Conservation (phyloP, 1,284 basidiomycete genomes). For the Tilletia horrida region DNA sequence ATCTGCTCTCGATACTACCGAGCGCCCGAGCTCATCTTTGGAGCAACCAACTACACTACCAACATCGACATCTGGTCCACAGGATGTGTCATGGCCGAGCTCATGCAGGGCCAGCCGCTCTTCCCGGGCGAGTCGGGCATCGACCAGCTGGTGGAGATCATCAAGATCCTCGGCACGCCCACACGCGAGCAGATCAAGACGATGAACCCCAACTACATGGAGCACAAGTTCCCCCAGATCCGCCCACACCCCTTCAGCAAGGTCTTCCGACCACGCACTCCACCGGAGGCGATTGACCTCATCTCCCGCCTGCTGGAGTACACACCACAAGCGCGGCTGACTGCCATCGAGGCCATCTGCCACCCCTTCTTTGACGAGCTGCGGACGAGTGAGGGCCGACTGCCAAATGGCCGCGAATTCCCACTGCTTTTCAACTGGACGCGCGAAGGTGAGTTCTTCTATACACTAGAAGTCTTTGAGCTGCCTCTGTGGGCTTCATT, state of each 20-base stretch:
- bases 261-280: conserved; percentile 97
- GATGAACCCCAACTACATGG: conserved; percentile 99
- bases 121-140: conserved; percentile 99
- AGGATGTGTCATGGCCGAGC: conserved; percentile 98
- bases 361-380: conserved; percentile 98
- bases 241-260: conserved; percentile 68
- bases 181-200: conserved; percentile 99
- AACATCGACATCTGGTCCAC: conserved; percentile 99
- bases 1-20: conserved; percentile 99
- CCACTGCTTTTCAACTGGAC: conserved; percentile 94
- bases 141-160: conserved; percentile 98
- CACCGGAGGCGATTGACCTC: conserved; percentile 90
- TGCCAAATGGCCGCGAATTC: conserved; percentile 96
- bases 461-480: too few relatives aligned
- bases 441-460: conserved; percentile 61
- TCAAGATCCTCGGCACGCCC: conserved; percentile 98
- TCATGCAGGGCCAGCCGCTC: conserved; percentile 97
- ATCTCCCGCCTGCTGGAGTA: conserved; percentile 94
- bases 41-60: conserved; percentile 99
- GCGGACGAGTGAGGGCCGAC: conserved; percentile 65
- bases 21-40: conserved; percentile 98
- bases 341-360: conserved; percentile 74
- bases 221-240: conserved; percentile 99
- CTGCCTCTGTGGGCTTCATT: too few relatives aligned
- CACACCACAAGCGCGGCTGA: conserved; percentile 86